These are phyloP conservation scores for Monosporascus sp. DNA, from an alignment of 2,329 filamentous ascomycete species.

Conservation along the genomic window DNA sequence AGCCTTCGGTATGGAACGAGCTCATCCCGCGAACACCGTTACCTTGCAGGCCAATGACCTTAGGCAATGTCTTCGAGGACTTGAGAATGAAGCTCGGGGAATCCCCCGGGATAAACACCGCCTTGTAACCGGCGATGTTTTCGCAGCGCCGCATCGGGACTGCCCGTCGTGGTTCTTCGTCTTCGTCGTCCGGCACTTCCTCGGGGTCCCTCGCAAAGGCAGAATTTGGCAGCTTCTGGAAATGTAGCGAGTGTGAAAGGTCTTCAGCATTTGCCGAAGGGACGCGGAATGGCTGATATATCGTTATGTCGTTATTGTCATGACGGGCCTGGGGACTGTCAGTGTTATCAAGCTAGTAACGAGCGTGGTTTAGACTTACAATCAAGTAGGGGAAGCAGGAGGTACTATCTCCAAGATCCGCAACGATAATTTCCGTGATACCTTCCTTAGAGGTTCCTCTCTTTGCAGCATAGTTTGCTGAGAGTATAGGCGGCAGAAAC, in stretches of 20 bases:
- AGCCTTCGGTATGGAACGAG: slow-evolving; percentile 70
- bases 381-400: slow-evolving; percentile 73
- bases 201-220: slow-evolving; percentile 55
- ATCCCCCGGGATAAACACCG: slow-evolving; percentile 75
- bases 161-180: slow-evolving; percentile 39
- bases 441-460: slow-evolving; percentile 67
- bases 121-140: slow-evolving; percentile 71
- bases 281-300: slow-evolving; percentile 75
- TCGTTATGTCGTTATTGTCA: slow-evolving; percentile 71
- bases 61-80: slow-evolving; percentile 70
- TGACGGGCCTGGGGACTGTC: slow-evolving; percentile 59
- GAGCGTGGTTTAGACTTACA: slow-evolving; percentile 43
- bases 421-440: slow-evolving; percentile 74
- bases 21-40: slow-evolving; percentile 66
- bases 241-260: slow-evolving; percentile 59
- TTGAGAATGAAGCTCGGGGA: slow-evolving; percentile 81
- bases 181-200: slow-evolving; percentile 45
- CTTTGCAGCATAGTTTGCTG: slow-evolving; percentile 63
- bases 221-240: slow-evolving; percentile 69
- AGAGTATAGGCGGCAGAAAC: slow-evolving; percentile 72
- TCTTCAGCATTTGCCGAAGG: slow-evolving; percentile 32
- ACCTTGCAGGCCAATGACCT: slow-evolving; percentile 68
- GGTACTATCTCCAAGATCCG: slow-evolving; percentile 74
- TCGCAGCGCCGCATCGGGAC: slow-evolving; percentile 52
- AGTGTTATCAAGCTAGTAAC: slow-evolving; percentile 4